Percentiles rank a stretch among this genome's conserved stretches.
Conservation (phyloP, 306 rosid genomes). For the Astragalus membranaceus region DNA sequence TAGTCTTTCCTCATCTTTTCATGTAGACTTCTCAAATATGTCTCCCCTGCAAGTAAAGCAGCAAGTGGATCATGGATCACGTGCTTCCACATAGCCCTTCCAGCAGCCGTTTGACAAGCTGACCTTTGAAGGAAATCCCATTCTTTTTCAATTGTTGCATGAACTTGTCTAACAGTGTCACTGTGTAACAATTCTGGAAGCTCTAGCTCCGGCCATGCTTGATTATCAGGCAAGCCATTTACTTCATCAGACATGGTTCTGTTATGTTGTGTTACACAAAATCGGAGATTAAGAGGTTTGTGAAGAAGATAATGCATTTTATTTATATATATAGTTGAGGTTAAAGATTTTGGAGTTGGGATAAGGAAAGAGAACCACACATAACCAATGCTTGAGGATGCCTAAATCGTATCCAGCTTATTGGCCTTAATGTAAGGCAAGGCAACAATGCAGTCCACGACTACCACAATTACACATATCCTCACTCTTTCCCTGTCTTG, state of each 20-base stretch:
- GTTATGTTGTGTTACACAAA: slow-evolving; percentile 13
- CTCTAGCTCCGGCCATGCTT: slow-evolving; percentile 62
- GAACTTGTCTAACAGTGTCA: slow-evolving; percentile 53
- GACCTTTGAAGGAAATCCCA: slow-evolving; percentile 80
- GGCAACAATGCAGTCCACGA: slow-evolving; percentile 70
- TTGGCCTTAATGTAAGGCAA: slow-evolving; percentile 44
- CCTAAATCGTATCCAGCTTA: slow-evolving; percentile 43
- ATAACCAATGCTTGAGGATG: slow-evolving; percentile 50
- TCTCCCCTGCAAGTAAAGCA: slow-evolving; percentile 76
- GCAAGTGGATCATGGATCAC: slow-evolving; percentile 78
- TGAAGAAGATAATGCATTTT: slow-evolving; percentile 49
- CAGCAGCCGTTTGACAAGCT: slow-evolving; percentile 91
- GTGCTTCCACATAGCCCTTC: slow-evolving; percentile 95
- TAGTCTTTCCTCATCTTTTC: slow-evolving; percentile 84
- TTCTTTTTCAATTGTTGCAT: slow-evolving; percentile 66
- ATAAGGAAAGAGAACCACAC: slow-evolving; percentile 99
- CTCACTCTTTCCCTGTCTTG: slow-evolving; percentile 16
- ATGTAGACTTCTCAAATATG: slow-evolving; percentile 61
- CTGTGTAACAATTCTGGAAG: slow-evolving; percentile 60
- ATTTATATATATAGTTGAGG: slow-evolving; percentile 17
- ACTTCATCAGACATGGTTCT: slow-evolving; percentile 61
- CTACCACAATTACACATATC: slow-evolving; percentile 40
- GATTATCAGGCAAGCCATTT: slow-evolving; percentile 39
- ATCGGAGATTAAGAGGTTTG: slow-evolving; percentile 23
- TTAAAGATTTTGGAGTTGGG: slow-evolving; percentile 29